Conservation (phyloP, 2,329 filamentous ascomycete species). For the Aspergillus caelatus region DNA sequence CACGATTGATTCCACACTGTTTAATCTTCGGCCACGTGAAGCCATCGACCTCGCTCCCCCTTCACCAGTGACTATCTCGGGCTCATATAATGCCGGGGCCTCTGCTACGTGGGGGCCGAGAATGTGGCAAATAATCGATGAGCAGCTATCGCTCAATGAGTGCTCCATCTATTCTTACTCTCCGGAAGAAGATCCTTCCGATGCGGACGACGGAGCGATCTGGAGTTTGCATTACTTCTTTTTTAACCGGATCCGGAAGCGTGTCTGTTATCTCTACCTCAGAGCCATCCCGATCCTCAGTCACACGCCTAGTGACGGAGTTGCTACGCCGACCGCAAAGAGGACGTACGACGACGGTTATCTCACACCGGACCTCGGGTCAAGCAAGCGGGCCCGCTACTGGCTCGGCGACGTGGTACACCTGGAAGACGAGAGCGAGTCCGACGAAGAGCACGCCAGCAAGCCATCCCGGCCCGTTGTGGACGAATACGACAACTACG, state of each 20-base stretch:
- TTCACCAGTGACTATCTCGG: conserved; percentile 46
- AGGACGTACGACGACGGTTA: conserved; percentile 53
- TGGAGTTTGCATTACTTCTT: conserved; percentile 98
- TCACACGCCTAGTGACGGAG: conserved; percentile 63
- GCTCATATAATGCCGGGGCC: conserved; percentile 52
- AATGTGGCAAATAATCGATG: conserved; percentile 91
- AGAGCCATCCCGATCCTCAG: conserved; percentile 75
- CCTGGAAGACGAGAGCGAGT: conserved; percentile 46
- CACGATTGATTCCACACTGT: conserved; percentile 82
- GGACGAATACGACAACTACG: conserved; percentile 47
- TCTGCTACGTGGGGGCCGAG: conserved; percentile 78
- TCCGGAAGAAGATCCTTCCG: conserved; percentile 87
- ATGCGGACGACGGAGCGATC: conserved; percentile 89
- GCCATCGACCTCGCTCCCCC: conserved; percentile 44
- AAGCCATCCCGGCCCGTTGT: conserved; percentile 31
- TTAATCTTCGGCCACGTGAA: conserved; percentile 74
- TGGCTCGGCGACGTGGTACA: conserved; percentile 75
- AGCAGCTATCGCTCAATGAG: conserved; percentile 88
- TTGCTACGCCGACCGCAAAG: conserved; percentile 47
- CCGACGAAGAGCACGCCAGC: conserved; percentile 38
- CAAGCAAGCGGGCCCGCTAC: conserved; percentile 80
- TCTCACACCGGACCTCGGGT: conserved; percentile 57
- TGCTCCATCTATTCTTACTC: conserved; percentile 90
- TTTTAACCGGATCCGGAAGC: conserved; percentile 89
- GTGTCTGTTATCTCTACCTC: conserved; percentile 91